Evolutionary conservation across 2,329 filamentous ascomycete genomes (phyloP), one percentile per base, ranked within the genome.

Genomic region (Trichophyton benhamiae): DNA sequence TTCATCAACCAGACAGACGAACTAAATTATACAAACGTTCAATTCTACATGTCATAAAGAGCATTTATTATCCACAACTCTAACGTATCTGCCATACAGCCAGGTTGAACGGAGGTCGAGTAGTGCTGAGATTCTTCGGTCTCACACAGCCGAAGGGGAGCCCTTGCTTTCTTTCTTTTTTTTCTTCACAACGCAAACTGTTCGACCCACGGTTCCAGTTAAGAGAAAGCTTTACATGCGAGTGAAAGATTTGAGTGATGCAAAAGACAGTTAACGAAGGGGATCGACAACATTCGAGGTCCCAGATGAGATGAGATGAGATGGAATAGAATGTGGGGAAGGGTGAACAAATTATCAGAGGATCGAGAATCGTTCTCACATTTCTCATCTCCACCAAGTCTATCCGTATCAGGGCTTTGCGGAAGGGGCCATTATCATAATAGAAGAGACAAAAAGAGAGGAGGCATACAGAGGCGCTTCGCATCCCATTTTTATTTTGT

Each of bases 331-430:
- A n/a, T 15, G 27, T 33, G 15, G 25, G 27, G 4, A 30, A 25
- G 52, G 20, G 25, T 13, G 13, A 8, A 30, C 27, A 2, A 30
- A 30, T 9, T 55, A 33, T 55, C 52, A 30, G 27, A 36, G 27
- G 52, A 9, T 38, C 5, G 13, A 15, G 52, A 36, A 55, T 55
- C 30, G 15, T 55, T 36, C 52, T 55, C 52, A 15, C 52, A 55
- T 55, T 55, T 55, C 52, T 55, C 52, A 55, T 55, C 25, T 55
- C 52, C 52, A 55, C 52, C 30, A 55, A 33, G 15, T 36, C 52
- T 36, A 36, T 38, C 11, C 33, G 33, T 38, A 30, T 27, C 15
- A 55, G 52, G 52, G 20, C n/a, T 38, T 27, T 36, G 52, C 11
- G 25, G 52, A 36, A 8, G 52, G 22, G 52, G 27, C 25, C 52